Percentiles rank a stretch among this genome's conserved stretches.
Conservation (phyloP, 208 protist species). For the Crithidia acanthocephali region DNA sequence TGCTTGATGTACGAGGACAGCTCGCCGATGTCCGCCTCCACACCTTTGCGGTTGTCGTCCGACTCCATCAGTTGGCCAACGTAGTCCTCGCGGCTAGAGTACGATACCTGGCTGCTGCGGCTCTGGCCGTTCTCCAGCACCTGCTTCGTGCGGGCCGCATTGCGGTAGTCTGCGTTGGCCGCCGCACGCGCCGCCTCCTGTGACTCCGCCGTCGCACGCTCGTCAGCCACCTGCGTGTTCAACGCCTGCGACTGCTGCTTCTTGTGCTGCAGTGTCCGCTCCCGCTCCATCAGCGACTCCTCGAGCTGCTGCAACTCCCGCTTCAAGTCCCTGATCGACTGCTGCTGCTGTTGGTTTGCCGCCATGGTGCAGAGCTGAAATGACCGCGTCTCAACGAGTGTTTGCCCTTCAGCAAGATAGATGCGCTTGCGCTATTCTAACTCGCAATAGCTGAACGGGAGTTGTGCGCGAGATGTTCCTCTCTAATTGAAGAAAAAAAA, state of each 20-base stretch:
- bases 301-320: conserved; percentile 50
- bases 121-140: conserved; percentile 42
- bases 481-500: too few species aligned
- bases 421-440: too few species aligned
- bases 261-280: conserved; percentile 23
- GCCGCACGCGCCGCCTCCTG: conserved; percentile 17
- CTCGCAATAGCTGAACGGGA: too few species aligned
- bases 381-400: neutral
- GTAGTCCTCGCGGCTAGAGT: conserved; percentile 61
- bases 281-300: conserved; percentile 37
- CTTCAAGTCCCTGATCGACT: conserved; percentile 48
- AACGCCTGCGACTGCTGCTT: conserved; percentile 20
- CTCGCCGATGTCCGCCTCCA: conserved; percentile 47
- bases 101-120: conserved; percentile 8
- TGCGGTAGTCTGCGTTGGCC: conserved; percentile 24
- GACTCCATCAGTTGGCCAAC: conserved; percentile 56
- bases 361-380: neutral
- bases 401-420: too few species aligned
- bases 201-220: neutral
- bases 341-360: conserved; percentile 28
- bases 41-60: conserved; percentile 49
- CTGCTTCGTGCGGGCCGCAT: conserved; percentile 38
- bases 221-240: conserved; percentile 19
- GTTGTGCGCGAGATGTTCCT: too few species aligned
- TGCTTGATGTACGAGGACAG: conserved; percentile 51